phyloP scores from a whole-genome alignment of 352 stramenopile species.

The Globisporangium emineosum region DNA sequence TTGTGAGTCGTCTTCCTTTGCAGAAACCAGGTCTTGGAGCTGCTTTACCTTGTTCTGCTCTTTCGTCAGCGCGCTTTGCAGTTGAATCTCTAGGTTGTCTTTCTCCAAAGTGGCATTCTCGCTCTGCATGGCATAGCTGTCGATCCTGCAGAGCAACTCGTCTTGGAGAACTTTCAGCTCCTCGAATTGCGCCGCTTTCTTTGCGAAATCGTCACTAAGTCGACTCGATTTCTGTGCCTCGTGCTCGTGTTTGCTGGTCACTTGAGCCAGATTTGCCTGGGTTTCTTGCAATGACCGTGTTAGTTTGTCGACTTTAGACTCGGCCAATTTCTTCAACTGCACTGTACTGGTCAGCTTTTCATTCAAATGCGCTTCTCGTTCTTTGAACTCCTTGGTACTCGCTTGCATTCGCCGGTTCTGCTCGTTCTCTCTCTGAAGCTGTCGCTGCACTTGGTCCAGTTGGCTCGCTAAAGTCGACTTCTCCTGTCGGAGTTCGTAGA shows the following conservation, averaged over 20 bases:
- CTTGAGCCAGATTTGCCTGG: conserved; percentile 17
- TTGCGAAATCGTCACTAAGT: conserved; percentile 22
- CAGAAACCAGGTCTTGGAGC: background rate
- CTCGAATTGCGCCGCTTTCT: conserved; percentile 37
- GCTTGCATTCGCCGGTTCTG: conserved; percentile 17
- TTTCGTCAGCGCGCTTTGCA: conserved; percentile 17
- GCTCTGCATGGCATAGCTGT: conserved; percentile 33
- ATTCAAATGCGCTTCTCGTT: conserved; percentile 23
- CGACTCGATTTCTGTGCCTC: conserved; percentile 8
- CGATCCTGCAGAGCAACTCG: conserved; percentile 54
- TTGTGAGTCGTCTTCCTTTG: conserved; percentile 5
- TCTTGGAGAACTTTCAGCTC: conserved; percentile 71
- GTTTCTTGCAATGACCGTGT: conserved; percentile 16
- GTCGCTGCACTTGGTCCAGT: conserved; percentile 26
- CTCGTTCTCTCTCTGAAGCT: conserved; percentile 27
- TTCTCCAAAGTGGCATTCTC: conserved; percentile 30
- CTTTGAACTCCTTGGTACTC: conserved; percentile 15
- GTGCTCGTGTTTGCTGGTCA: conserved; percentile 21
- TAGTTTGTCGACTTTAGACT: conserved; percentile 27
- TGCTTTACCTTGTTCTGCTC: conserved; percentile 18
- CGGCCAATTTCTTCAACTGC: conserved; percentile 26
- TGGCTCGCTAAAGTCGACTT: conserved; percentile 28
- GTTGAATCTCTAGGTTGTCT: conserved; percentile 26
- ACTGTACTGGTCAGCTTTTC: conserved; percentile 17
- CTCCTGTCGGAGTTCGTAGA: conserved; percentile 22